Evolutionary conservation across 139 green algal genomes (phyloP).

Genomic region (Chlamydomonas sp.): DNA sequence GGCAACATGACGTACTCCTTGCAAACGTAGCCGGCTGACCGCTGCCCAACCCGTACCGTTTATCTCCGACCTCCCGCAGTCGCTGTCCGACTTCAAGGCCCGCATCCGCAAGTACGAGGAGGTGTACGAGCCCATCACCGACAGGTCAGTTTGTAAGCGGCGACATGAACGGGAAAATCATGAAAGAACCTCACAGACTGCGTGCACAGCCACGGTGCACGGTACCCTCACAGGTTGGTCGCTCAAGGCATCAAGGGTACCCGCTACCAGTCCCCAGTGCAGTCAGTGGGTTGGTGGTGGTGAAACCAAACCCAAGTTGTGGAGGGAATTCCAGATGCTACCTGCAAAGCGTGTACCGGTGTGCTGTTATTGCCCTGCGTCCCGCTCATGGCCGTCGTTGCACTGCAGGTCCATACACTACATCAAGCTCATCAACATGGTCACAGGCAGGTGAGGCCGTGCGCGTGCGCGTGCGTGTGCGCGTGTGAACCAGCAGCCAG

Average conservation of each 20-base stretch:
- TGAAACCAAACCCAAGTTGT: too few species aligned
- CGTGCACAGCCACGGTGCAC: too few species aligned
- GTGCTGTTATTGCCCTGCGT: neutral
- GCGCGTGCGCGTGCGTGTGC: neutral
- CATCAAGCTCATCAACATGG: slow-evolving; percentile 99
- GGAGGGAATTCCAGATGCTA: too few species aligned
- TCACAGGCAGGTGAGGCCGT: neutral
- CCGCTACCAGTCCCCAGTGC: too few species aligned
- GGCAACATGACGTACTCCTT: too few species aligned
- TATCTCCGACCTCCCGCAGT: slow-evolving; percentile 21
- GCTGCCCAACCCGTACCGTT: neutral
- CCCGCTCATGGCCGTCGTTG: too few species aligned
- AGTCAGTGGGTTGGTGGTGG: too few species aligned
- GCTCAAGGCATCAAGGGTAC: too few species aligned
- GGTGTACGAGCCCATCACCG: slow-evolving; percentile 81
- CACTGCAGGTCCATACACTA: slow-evolving; percentile 75
- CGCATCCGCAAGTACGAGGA: slow-evolving; percentile 83
- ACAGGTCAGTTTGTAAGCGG: slow-evolving; percentile 51
- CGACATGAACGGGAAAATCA: too few species aligned
- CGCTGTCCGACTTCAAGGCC: slow-evolving; percentile 56
- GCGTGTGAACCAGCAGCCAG: too few species aligned
- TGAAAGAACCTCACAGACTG: too few species aligned
- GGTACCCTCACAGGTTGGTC: too few species aligned
- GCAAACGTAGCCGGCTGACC: neutral
- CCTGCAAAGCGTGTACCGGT: neutral